Conservation (phyloP, 257 asterid genomes). For the Fraxinus pennsylvanica region DNA sequence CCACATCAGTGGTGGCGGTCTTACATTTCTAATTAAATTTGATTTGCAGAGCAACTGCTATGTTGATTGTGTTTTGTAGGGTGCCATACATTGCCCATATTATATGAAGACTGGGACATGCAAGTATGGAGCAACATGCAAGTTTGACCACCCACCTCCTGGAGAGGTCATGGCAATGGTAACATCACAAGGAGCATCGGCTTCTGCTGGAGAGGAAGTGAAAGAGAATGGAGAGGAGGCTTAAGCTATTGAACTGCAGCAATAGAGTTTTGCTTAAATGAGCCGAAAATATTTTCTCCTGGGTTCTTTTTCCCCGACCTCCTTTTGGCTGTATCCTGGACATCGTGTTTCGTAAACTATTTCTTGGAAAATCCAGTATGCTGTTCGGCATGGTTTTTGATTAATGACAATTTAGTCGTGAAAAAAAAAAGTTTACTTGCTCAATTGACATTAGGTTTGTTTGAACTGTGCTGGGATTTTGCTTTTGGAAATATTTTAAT, state of each 20-base stretch:
- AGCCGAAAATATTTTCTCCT: not conserved
- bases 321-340: constrained; percentile 16
- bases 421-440: not conserved
- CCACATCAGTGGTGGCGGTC: not conserved
- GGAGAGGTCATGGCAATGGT: constrained; percentile 76
- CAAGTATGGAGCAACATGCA: constrained; percentile 87
- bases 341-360: not conserved
- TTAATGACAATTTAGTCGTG: not conserved
- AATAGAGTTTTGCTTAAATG: constrained; percentile 1
- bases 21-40: not conserved
- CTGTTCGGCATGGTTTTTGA: not conserved
- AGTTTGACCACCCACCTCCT: constrained; percentile 93
- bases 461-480: not conserved
- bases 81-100: constrained; percentile 85
- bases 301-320: not conserved
- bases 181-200: constrained; percentile 30
- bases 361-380: constrained; percentile 10
- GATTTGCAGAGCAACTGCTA: constrained; percentile 3
- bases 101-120: constrained; percentile 96
- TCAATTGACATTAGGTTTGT: constrained; percentile 14
- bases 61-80: constrained; percentile 45
- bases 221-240: constrained; percentile 35
- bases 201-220: constrained; percentile 42
- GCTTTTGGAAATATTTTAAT: not conserved
- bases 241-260: constrained; percentile 23